Evolutionary conservation across 73 alveolate genomes (phyloP).

Genomic region (Tetrahymena elliotti): DNA sequence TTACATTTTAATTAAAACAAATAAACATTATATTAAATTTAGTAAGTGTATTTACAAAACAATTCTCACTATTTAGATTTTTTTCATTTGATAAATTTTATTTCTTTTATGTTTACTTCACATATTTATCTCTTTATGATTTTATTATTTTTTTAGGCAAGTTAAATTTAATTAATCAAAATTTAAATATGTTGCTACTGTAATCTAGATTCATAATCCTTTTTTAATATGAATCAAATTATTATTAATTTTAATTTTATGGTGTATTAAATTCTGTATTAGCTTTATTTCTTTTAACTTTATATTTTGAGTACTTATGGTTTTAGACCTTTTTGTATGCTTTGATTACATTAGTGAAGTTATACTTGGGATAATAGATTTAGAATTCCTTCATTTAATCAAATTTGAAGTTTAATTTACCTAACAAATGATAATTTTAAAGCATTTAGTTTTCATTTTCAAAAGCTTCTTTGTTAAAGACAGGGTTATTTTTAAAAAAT

Average conservation of each 20-base stretch:
- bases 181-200: neutral
- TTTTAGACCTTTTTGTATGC: neutral
- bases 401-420: neutral
- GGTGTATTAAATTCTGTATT: neutral
- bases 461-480: neutral
- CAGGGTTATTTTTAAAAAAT: neutral
- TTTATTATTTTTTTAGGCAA: too few relatives aligned
- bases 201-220: neutral
- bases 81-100: too few relatives aligned
- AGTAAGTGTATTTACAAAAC: too few relatives aligned
- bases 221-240: neutral
- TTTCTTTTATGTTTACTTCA: too few relatives aligned
- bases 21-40: too few relatives aligned
- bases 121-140: too few relatives aligned
- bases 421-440: neutral
- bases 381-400: neutral
- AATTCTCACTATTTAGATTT: too few relatives aligned
- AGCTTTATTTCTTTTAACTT: neutral
- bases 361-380: neutral
- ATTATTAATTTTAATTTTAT: neutral
- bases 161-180: neutral
- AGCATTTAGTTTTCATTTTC: neutral
- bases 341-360: neutral
- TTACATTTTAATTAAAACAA: too few relatives aligned
- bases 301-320: neutral